Percentiles rank a stretch among this genome's conserved stretches.
These are phyloP conservation scores for Cnidoscolus chayamansa DNA, from an alignment of 441 rosid genomes.

Conservation along the genomic window DNA sequence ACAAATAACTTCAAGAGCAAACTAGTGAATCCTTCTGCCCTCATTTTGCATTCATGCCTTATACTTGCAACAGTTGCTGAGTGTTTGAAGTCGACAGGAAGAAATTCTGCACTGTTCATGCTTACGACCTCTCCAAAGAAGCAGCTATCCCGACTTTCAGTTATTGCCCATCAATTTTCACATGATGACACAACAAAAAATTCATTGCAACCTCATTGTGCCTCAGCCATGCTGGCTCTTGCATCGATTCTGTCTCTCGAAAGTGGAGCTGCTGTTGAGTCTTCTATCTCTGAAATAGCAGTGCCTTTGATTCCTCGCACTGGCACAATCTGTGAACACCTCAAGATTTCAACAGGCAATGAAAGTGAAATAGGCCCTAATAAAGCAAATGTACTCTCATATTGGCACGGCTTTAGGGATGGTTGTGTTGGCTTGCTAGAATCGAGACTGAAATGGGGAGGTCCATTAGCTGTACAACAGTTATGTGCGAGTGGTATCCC, in stretches of 20 bases:
- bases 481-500: constrained; percentile 86
- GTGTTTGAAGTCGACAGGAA: constrained; percentile 73
- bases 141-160: constrained; percentile 76
- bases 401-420: constrained; percentile 88
- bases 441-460: constrained; percentile 81
- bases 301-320: constrained; percentile 90
- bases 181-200: constrained; percentile 59
- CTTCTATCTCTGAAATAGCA: constrained; percentile 71
- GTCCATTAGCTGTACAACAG: constrained; percentile 81
- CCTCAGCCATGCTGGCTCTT: constrained; percentile 91
- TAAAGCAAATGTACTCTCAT: constrained; percentile 46
- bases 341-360: constrained; percentile 46
- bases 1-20: constrained; percentile 50
- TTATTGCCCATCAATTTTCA: constrained; percentile 66
- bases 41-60: constrained; percentile 67
- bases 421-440: constrained; percentile 94
- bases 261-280: constrained; percentile 66
- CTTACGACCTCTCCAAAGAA: constrained; percentile 81
- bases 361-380: constrained; percentile 38
- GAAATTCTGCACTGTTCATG: constrained; percentile 84
- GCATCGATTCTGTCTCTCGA: constrained; percentile 94
- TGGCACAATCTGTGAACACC: constrained; percentile 71
- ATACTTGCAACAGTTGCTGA: constrained; percentile 76
- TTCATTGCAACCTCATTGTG: constrained; percentile 61
- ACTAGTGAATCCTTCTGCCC: constrained; percentile 48